These are phyloP conservation scores for Corchorus olitorius DNA, from an alignment of 345 rosid genomes.

Conservation along the genomic window DNA sequence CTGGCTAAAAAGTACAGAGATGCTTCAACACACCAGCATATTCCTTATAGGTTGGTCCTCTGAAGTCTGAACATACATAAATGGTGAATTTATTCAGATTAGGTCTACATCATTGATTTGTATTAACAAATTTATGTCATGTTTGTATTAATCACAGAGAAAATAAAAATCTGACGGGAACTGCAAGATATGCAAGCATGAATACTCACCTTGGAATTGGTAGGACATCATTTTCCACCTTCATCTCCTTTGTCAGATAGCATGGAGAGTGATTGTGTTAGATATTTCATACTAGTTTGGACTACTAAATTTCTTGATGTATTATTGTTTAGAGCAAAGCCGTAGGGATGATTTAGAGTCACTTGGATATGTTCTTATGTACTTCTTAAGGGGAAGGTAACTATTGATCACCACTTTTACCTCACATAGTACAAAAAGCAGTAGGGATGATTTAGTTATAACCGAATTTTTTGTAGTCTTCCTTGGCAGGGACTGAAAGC, in stretches of 20 bases:
- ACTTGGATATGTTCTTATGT: conserved; percentile 79
- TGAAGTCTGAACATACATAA: neutral
- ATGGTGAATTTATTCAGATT: neutral
- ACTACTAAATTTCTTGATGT: neutral
- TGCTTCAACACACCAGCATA: conserved; percentile 81
- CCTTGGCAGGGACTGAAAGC: conserved; percentile 99
- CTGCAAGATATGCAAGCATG: conserved; percentile 99
- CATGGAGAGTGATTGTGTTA: neutral
- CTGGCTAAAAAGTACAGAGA: conserved; percentile 94
- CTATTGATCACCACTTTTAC: conserved; percentile 11
- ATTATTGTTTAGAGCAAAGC: conserved; percentile 60
- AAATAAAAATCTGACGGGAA: conserved; percentile 94
- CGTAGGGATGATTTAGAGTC: conserved; percentile 85
- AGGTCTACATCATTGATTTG: neutral
- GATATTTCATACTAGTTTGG: neutral
- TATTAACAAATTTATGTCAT: neutral
- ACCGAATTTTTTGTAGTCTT: conserved; percentile 47
- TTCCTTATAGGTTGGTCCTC: conserved; percentile 74
- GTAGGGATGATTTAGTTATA: conserved; percentile 19
- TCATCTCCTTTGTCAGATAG: neutral
- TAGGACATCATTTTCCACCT: conserved; percentile 24
- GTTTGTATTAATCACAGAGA: conserved; percentile 54
- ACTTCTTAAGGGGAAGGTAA: conserved; percentile 80
- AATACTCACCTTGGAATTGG: conserved; percentile 99
- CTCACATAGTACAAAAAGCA: neutral